phyloP scores from a whole-genome alignment of 352 stramenopile genomes.

The Phytophthora sp. region DNA sequence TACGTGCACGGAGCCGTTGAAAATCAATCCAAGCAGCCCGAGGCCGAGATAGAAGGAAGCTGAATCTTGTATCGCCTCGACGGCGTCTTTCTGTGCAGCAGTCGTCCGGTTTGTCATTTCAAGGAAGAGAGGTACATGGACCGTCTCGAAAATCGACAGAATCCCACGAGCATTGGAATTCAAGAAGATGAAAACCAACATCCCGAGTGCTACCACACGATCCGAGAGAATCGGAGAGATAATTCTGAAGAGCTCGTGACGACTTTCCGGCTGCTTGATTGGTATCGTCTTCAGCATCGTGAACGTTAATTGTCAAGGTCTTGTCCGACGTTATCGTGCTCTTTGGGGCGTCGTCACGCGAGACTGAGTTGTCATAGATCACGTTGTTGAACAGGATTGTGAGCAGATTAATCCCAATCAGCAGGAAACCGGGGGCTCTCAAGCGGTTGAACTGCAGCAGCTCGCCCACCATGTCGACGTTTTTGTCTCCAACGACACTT shows the following conservation, averaged over 20 bases:
- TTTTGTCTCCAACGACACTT: constrained; percentile 50
- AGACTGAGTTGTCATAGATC: constrained; percentile 59
- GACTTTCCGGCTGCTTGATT: neutral
- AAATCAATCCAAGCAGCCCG: constrained; percentile 57
- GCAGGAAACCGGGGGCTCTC: constrained; percentile 60
- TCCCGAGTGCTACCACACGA: constrained; percentile 42
- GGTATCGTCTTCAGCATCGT: neutral
- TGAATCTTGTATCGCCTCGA: constrained; percentile 37
- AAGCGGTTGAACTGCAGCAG: constrained; percentile 64
- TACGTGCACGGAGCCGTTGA: constrained; percentile 46
- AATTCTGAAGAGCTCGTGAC: neutral
- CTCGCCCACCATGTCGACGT: constrained; percentile 43
- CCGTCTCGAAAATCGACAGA: constrained; percentile 75
- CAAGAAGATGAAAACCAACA: constrained; percentile 69
- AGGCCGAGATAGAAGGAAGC: constrained; percentile 61
- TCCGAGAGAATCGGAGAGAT: constrained; percentile 35
- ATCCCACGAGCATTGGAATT: constrained; percentile 71
- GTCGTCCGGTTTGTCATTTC: constrained; percentile 46
- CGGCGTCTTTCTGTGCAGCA: constrained; percentile 24
- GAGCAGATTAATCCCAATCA: constrained; percentile 54
- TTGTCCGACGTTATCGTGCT: constrained; percentile 4
- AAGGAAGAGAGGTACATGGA: constrained; percentile 68
- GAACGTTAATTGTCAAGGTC: constrained; percentile 7
- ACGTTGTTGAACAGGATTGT: constrained; percentile 52
- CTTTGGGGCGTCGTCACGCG: constrained; percentile 45